Evolutionary conservation across 1,139 yeast species (phyloP).

Genomic region (Geotrichum cucujoidarum): DNA sequence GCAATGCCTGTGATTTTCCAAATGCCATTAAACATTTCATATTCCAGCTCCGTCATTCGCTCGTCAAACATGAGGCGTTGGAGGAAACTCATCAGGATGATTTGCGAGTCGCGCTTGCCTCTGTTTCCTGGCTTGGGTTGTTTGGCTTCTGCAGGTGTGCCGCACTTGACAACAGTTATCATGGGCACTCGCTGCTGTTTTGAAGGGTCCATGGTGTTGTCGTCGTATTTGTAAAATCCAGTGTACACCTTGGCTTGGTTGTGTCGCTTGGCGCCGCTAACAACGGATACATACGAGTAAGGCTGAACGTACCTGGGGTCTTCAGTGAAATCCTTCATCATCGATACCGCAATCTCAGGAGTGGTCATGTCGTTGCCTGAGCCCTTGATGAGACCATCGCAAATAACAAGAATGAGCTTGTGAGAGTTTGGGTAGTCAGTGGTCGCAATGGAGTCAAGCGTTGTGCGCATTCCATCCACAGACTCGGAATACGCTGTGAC

Average conservation of each 20-base stretch:
- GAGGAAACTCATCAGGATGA: conserved; percentile 35
- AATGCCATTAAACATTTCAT: conserved; percentile 34
- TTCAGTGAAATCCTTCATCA: conserved; percentile 57
- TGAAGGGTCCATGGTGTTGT: conserved; percentile 46
- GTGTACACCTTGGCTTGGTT: conserved; percentile 34
- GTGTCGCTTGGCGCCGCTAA: conserved; percentile 31
- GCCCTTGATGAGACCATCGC: conserved; percentile 35
- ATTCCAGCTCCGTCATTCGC: conserved; percentile 36
- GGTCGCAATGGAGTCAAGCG: conserved; percentile 32
- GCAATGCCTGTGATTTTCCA: conserved; percentile 32
- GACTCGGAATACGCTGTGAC: conserved; percentile 36
- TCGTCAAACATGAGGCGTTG: conserved; percentile 38
- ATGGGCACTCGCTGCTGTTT: conserved; percentile 65
- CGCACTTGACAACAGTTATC: conserved; percentile 35
- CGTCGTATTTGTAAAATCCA: conserved; percentile 39
- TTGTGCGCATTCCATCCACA: conserved; percentile 29
- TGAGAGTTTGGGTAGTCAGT: conserved; percentile 31
- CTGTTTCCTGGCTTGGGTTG: conserved; percentile 39
- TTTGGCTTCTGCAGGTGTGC: conserved; percentile 36
- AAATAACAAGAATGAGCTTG: conserved; percentile 32
- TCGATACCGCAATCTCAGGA: conserved; percentile 34
- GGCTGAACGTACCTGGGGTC: conserved; percentile 28
- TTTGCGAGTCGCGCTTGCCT: conserved; percentile 38
- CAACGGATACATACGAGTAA: conserved; percentile 33
- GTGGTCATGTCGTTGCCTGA: conserved; percentile 30